A percentile compares a stretch with the other conserved stretches of the same genome.
phyloP scores from a whole-genome alignment of 2,329 filamentous ascomycete species.

The Pseudocercospora pini-densiflorae region DNA sequence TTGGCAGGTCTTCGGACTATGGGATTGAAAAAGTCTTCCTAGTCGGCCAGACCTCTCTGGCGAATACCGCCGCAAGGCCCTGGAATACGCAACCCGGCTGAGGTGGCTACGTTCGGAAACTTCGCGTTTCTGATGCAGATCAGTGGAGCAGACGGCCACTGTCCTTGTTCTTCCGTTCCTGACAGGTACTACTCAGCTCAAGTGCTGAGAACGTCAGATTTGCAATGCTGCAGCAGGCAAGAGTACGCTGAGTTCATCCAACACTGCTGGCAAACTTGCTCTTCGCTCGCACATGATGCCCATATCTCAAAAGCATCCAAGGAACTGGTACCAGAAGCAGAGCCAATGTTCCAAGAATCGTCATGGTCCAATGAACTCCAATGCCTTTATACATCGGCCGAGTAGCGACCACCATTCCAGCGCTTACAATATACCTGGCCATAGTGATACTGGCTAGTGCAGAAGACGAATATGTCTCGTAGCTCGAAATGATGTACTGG shows the following conservation, averaged over 20 bases:
- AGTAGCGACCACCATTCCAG: constrained; percentile 1
- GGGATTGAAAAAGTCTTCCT: no score
- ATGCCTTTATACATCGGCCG: not conserved
- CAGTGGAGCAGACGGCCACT: no score
- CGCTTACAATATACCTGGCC: constrained; percentile 27
- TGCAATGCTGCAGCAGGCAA: no score
- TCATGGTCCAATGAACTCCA: not conserved
- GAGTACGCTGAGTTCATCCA: not conserved
- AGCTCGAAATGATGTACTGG: constrained; percentile 44
- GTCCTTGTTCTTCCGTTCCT: no score
- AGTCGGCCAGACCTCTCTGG: no score
- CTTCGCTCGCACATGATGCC: not conserved
- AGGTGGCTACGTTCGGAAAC: no score
- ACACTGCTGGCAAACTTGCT: not conserved
- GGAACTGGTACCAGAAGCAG: not conserved
- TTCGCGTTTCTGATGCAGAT: no score
- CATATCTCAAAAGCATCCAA: not conserved
- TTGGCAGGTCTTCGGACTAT: no score
- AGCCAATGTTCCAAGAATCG: not conserved
- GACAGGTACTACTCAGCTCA: no score
- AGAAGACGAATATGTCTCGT: constrained; percentile 46
- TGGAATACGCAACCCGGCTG: no score
- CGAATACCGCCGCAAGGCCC: no score
- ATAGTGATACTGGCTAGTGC: constrained; percentile 42
- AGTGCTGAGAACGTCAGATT: no score